phyloP scores from a whole-genome alignment of 2,329 filamentous ascomycete species.

The Endoconidiophora polonica region DNA sequence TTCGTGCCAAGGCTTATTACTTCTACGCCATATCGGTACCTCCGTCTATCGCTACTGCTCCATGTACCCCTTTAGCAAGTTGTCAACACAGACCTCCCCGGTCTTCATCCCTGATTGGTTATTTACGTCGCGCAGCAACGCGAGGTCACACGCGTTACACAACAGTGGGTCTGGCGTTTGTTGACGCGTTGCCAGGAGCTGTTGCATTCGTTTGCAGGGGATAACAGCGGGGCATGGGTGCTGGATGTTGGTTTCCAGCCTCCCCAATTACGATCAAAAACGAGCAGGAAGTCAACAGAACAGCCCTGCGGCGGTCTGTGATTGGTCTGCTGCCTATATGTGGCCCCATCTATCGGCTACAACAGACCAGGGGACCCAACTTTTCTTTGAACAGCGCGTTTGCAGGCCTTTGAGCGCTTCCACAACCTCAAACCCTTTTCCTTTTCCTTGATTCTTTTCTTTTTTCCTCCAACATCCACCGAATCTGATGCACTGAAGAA shows the following conservation, averaged over 20 bases:
- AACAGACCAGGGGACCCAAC: background rate
- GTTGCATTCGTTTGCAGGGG: background rate
- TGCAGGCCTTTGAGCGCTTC: background rate
- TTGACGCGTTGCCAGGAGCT: background rate
- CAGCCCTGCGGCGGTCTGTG: conserved; percentile 1
- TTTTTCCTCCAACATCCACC: background rate
- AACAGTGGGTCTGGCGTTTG: background rate
- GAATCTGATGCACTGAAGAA: background rate
- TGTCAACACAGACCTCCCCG: background rate
- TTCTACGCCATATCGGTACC: no score
- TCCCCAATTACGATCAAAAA: conserved; percentile 4
- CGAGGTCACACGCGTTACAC: background rate
- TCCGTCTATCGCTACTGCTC: no score
- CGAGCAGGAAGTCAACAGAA: conserved; percentile 8
- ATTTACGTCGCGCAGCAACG: conserved; percentile 9
- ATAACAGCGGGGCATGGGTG: background rate
- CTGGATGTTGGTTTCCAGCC: conserved; percentile 7
- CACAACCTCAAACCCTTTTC: conserved; percentile 10
- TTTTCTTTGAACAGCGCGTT: background rate
- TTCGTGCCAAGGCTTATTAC: no score
- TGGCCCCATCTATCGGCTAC: background rate
- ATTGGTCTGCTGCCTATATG: conserved; percentile 11
- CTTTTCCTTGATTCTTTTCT: conserved; percentile 2
- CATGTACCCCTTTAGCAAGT: no score
- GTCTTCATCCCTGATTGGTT: background rate